A percentile compares a stretch with the other conserved stretches of the same genome.
Conservation (phyloP, 768 basidiomycete genomes). For the Trametes gibbosa region DNA sequence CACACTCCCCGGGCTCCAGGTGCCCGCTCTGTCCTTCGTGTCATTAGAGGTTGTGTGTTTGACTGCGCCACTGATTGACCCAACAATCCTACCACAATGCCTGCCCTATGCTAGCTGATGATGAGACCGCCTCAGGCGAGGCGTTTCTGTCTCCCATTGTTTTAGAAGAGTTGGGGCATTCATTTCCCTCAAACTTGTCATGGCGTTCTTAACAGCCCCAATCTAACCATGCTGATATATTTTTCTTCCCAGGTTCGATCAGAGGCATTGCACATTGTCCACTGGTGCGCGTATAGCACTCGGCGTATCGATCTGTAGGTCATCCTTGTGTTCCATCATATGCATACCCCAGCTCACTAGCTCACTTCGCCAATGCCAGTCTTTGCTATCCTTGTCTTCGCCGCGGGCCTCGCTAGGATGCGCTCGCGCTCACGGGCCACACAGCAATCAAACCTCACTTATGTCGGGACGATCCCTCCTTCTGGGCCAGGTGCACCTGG, state of each 20-base stretch:
- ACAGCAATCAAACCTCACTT: slow-evolving; percentile 10
- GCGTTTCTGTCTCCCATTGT: too few relatives aligned
- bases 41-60: too few relatives aligned
- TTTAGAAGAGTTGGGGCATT: too few relatives aligned
- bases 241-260: slow-evolving; percentile 1
- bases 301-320: slow-evolving; percentile 7
- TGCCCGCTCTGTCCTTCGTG: too few relatives aligned
- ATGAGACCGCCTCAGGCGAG: too few relatives aligned
- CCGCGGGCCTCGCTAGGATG: neutral
- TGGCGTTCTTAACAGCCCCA: too few relatives aligned
- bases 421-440: slow-evolving; percentile 1
- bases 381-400: neutral
- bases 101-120: too few relatives aligned
- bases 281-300: slow-evolving; percentile 16
- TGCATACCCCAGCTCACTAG: too few relatives aligned
- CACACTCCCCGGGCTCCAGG: too few relatives aligned
- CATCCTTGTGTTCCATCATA: neutral
- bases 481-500: slow-evolving; percentile 1
- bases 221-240: neutral
- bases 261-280: slow-evolving; percentile 3
- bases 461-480: slow-evolving; percentile 5
- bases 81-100: too few relatives aligned
- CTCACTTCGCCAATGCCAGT: neutral
- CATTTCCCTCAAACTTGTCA: too few relatives aligned
- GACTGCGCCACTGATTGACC: too few relatives aligned